Conservation (phyloP, 345 rosid genomes). For the Erodium maritimum region DNA sequence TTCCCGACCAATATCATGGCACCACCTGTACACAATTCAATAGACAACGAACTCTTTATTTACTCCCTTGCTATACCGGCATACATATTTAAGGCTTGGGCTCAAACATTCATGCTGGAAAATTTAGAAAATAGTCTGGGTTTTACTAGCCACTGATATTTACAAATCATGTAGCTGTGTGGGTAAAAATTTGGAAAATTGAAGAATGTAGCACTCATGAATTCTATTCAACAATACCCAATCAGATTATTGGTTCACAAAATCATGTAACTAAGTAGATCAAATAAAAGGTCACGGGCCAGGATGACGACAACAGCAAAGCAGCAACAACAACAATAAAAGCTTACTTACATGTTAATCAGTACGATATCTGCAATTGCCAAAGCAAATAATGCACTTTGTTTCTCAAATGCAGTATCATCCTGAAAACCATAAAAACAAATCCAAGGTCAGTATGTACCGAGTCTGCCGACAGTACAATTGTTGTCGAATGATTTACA, state of each 20-base stretch:
- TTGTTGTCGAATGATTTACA: neutral
- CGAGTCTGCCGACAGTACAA: neutral
- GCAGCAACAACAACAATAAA: no score
- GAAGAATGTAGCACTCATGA: neutral
- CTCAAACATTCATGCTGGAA: neutral
- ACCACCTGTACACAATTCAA: conserved; percentile 43
- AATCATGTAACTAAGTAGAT: neutral
- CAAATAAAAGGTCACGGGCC: neutral
- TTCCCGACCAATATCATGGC: conserved; percentile 37
- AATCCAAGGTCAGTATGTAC: neutral
- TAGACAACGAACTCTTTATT: conserved; percentile 9
- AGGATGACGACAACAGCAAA: no score
- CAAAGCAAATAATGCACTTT: neutral
- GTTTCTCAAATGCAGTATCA: neutral
- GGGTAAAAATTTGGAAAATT: neutral
- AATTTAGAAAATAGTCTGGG: neutral
- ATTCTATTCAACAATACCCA: neutral
- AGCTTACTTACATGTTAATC: neutral
- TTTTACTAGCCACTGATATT: neutral
- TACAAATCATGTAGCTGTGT: neutral
- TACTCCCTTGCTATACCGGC: conserved; percentile 8
- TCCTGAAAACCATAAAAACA: neutral
- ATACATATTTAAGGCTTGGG: neutral
- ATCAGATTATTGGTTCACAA: neutral
- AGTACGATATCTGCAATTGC: neutral